Evolutionary conservation across 2,329 filamentous ascomycete species (phyloP).

Genomic region (Aspergillus sergii): DNA sequence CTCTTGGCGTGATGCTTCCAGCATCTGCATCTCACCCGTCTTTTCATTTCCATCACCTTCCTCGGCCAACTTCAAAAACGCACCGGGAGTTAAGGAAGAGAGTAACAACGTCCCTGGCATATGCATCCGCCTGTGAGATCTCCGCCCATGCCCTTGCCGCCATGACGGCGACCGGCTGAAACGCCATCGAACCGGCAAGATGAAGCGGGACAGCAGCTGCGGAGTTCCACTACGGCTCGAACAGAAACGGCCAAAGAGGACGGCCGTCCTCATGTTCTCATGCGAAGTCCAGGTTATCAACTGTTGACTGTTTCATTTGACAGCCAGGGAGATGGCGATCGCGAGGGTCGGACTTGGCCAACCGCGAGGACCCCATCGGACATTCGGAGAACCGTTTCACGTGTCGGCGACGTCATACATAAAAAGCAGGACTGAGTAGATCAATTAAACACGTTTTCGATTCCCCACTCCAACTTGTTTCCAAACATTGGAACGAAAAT

Average conservation of each 20-base stretch:
- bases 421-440: neutral
- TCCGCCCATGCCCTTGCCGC: slow-evolving; percentile 21
- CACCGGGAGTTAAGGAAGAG: slow-evolving; percentile 58
- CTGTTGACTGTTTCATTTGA: slow-evolving; percentile 7
- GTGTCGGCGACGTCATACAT: slow-evolving; percentile 20
- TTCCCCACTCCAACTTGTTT: neutral
- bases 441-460: neutral
- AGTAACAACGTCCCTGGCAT: slow-evolving; percentile 36
- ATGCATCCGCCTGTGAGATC: slow-evolving; percentile 25
- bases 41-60: slow-evolving; percentile 53
- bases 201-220: slow-evolving; percentile 35
- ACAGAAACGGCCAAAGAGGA: slow-evolving; percentile 54
- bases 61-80: slow-evolving; percentile 61
- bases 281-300: slow-evolving; percentile 15
- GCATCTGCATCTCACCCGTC: slow-evolving; percentile 84
- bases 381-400: slow-evolving; percentile 10
- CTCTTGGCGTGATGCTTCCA: slow-evolving; percentile 77
- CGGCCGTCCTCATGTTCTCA: slow-evolving; percentile 53
- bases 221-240: slow-evolving; percentile 44
- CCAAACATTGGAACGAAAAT: neutral
- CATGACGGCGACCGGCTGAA: slow-evolving; percentile 27
- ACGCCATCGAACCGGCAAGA: slow-evolving; percentile 34
- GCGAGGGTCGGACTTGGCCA: neutral
- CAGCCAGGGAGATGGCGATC: neutral
- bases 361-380: slow-evolving; percentile 2